Percentiles rank a stretch among this genome's conserved stretches.
phyloP scores from a whole-genome alignment of 306 rosid genomes.

The Castanea sativa region DNA sequence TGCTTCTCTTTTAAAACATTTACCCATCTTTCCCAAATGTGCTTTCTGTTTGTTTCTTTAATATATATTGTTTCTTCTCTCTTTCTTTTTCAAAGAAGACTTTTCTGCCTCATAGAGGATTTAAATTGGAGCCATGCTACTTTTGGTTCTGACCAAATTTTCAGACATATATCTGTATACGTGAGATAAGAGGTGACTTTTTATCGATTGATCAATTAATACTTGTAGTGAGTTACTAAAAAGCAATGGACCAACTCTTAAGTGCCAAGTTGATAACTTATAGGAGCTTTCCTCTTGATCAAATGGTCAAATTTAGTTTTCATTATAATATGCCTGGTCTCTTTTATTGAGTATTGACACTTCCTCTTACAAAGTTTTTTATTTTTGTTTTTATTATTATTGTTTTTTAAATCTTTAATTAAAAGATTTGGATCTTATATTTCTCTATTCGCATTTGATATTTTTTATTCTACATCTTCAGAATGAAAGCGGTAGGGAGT shows the following conservation, averaged over 20 bases:
- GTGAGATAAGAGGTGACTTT: no score
- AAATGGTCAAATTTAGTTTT: background rate
- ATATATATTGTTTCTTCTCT: background rate
- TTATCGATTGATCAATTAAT: background rate
- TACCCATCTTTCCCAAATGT: background rate
- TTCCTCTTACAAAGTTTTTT: background rate
- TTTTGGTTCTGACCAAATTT: background rate
- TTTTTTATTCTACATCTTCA: constrained; percentile 7
- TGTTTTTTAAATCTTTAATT: background rate
- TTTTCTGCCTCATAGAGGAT: background rate
- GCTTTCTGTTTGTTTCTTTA: background rate
- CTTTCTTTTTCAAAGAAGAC: background rate
- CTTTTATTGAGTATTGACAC: background rate
- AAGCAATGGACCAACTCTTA: background rate
- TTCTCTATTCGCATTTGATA: background rate
- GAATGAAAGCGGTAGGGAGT: constrained; percentile 30
- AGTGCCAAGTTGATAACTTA: background rate
- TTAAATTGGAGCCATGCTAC: background rate
- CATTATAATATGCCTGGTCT: background rate
- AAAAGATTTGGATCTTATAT: background rate
- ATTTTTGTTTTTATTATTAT: background rate
- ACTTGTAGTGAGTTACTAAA: background rate
- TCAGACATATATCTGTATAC: background rate
- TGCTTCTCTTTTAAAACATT: background rate
- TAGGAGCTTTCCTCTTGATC: background rate